A percentile compares a stretch with the other conserved stretches of the same genome.
Evolutionary conservation across 306 rosid species (phyloP).

Genomic region (Casuarina equisetifolia): DNA sequence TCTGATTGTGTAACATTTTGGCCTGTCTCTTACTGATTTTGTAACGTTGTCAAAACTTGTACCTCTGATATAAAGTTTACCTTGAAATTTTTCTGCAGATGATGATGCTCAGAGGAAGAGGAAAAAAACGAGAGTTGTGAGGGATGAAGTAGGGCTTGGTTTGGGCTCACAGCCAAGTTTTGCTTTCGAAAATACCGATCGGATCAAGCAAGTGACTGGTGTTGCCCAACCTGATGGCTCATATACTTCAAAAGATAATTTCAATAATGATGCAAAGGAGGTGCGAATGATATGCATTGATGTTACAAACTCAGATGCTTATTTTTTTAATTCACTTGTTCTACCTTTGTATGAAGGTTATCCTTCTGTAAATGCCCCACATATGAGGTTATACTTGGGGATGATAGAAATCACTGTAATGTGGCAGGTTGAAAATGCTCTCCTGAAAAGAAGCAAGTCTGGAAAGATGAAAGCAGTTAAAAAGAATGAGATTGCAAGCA

Average conservation of each 20-base stretch:
- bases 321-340: slow-evolving; percentile 27
- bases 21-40: not conserved
- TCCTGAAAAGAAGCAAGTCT: slow-evolving; percentile 52
- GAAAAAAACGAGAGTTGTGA: slow-evolving; percentile 52
- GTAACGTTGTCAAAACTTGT: not conserved
- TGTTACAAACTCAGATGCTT: slow-evolving; percentile 5
- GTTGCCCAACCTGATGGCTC: slow-evolving; percentile 49
- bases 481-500: slow-evolving; percentile 49
- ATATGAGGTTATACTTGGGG: slow-evolving; percentile 1
- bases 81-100: slow-evolving; percentile 49
- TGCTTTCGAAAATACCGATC: slow-evolving; percentile 52
- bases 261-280: slow-evolving; percentile 51
- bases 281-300: slow-evolving; percentile 39
- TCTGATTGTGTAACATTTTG: not conserved
- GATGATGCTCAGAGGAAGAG: slow-evolving; percentile 69
- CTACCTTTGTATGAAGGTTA: slow-evolving; percentile 5
- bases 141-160: slow-evolving; percentile 47
- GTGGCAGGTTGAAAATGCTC: slow-evolving; percentile 65
- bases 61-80: slow-evolving; percentile 31
- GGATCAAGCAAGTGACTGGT: slow-evolving; percentile 50
- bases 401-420: slow-evolving; percentile 1
- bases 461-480: slow-evolving; percentile 62
- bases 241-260: slow-evolving; percentile 57
- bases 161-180: slow-evolving; percentile 47
- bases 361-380: slow-evolving; percentile 11